Conservation (phyloP, 371 early-diverging fungal genomes). For the Phascolomyces articulosus region DNA sequence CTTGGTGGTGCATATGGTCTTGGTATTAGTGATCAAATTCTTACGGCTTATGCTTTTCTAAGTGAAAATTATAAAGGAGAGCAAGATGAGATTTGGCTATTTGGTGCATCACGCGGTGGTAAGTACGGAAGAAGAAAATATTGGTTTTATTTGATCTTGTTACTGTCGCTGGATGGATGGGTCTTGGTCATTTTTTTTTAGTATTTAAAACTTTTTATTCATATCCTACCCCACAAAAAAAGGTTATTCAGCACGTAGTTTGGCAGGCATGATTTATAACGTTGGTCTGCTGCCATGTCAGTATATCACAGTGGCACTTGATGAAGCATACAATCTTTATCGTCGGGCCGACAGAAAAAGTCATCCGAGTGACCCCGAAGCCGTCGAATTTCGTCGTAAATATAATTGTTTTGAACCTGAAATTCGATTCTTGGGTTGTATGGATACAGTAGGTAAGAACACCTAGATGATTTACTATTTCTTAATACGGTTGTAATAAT, state of each 20-base stretch:
- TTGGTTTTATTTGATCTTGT: too few relatives aligned
- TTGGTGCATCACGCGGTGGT: constrained; percentile 48
- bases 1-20: constrained; percentile 38
- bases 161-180: too few relatives aligned
- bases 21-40: constrained; percentile 38
- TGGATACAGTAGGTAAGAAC: constrained; percentile 39
- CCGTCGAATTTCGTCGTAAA: constrained; percentile 22
- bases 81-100: constrained; percentile 37
- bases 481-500: too few relatives aligned
- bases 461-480: background rate
- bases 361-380: background rate
- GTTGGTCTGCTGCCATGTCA: constrained; percentile 34
- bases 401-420: constrained; percentile 24
- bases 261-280: constrained; percentile 43
- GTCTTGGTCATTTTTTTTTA: too few relatives aligned
- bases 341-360: constrained; percentile 14
- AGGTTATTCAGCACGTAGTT: constrained; percentile 44
- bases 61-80: constrained; percentile 24
- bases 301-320: constrained; percentile 12
- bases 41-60: constrained; percentile 31
- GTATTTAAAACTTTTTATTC: background rate
- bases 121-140: background rate
- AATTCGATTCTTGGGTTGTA: constrained; percentile 40
- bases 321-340: constrained; percentile 31
- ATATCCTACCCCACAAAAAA: background rate